phyloP scores from a whole-genome alignment of 352 stramenopile species.

The Blastocystis sp. region DNA sequence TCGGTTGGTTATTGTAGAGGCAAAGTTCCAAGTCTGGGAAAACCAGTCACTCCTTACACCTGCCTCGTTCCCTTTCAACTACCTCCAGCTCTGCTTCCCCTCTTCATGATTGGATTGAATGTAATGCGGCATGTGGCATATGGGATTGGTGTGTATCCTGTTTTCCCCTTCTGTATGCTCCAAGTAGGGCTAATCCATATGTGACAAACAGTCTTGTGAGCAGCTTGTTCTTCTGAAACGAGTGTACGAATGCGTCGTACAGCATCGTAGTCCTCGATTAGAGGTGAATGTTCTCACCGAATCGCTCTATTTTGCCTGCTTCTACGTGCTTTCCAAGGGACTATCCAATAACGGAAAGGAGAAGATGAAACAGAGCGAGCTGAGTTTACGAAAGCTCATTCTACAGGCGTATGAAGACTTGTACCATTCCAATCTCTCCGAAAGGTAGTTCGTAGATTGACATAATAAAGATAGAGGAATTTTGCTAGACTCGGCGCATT shows the following conservation, averaged over 20 bases:
- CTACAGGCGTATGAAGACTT: slow-evolving; percentile 20
- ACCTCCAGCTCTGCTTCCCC: neutral
- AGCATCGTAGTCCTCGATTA: neutral
- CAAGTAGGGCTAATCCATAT: neutral
- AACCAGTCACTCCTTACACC: neutral
- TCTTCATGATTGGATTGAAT: neutral
- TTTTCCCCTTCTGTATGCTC: slow-evolving; percentile 27
- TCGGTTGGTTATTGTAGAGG: neutral
- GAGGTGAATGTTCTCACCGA: slow-evolving; percentile 30
- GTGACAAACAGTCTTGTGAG: neutral
- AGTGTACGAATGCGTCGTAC: slow-evolving; percentile 13
- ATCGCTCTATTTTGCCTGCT: slow-evolving; percentile 46
- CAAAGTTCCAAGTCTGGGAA: neutral
- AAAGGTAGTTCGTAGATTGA: neutral
- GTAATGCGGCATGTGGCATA: slow-evolving; percentile 22
- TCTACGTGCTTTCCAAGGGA: slow-evolving; percentile 41
- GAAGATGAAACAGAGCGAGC: neutral
- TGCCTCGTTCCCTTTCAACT: neutral
- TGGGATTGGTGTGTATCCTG: neutral
- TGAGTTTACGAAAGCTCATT: neutral
- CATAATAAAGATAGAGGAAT: neutral
- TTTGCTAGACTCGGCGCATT: neutral
- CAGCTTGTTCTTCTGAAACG: slow-evolving; percentile 12
- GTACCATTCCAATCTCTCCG: neutral
- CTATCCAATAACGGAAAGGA: neutral